phyloP scores from a whole-genome alignment of 495 filamentous ascomycete species.

The Lindgomyces ingoldianus region DNA sequence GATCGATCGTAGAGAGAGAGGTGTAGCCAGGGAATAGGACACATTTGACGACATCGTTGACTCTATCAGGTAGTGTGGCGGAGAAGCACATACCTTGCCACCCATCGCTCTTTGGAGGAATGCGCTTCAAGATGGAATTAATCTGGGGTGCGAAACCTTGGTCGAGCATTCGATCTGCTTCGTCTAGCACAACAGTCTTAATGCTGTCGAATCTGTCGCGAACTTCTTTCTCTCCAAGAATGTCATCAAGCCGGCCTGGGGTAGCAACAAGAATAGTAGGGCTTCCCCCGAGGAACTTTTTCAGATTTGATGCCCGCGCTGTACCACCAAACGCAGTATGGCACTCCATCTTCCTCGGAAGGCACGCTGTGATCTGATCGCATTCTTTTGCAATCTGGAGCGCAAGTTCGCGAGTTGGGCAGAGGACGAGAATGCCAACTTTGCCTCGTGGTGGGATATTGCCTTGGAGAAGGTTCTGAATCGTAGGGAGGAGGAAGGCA shows the following conservation, averaged over 20 bases:
- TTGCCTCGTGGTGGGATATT: constrained; percentile 46
- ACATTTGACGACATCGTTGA: constrained; percentile 60
- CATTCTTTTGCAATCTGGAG: constrained; percentile 66
- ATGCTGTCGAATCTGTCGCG: constrained; percentile 52
- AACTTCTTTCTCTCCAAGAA: constrained; percentile 53
- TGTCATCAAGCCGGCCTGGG: constrained; percentile 64
- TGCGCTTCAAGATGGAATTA: constrained; percentile 57
- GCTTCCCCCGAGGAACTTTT: constrained; percentile 52
- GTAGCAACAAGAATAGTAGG: constrained; percentile 63
- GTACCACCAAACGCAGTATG: constrained; percentile 59
- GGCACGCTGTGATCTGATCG: constrained; percentile 52
- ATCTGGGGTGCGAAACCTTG: constrained; percentile 62
- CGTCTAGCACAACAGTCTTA: constrained; percentile 64
- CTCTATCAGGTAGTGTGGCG: constrained; percentile 65
- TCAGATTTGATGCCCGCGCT: constrained; percentile 49
- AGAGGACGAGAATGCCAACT: constrained; percentile 64
- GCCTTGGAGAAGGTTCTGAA: constrained; percentile 35
- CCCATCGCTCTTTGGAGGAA: constrained; percentile 57
- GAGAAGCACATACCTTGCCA: constrained; percentile 75
- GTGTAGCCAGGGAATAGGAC: constrained; percentile 59
- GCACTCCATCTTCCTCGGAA: constrained; percentile 48
- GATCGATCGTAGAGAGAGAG: constrained; percentile 62
- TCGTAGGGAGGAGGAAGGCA: constrained; percentile 33
- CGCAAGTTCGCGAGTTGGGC: constrained; percentile 66
- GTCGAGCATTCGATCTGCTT: constrained; percentile 70